Percentiles rank a stretch among this genome's conserved stretches.
Conservation (phyloP, 768 basidiomycete genomes). For the Serendipita indica region DNA sequence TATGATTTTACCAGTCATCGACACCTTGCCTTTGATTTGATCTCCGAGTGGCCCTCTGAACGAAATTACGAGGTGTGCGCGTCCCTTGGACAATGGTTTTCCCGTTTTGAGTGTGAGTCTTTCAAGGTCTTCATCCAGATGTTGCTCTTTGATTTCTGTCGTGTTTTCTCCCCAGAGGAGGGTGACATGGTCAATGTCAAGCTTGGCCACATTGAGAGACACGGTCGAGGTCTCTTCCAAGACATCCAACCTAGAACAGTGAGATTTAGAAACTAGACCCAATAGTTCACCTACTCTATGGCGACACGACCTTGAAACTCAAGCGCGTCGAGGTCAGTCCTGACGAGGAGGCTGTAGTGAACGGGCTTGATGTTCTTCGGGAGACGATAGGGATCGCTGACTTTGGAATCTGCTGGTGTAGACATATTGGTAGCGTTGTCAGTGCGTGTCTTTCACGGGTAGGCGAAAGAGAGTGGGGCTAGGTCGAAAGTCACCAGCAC, state of each 20-base stretch:
- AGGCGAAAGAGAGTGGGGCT: too few species aligned
- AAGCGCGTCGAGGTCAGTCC: conserved; percentile 66
- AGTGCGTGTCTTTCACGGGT: too few species aligned
- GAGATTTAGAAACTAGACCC: background rate
- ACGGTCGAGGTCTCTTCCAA: conserved; percentile 42
- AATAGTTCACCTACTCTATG: conserved; percentile 36
- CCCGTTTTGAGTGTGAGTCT: conserved; percentile 46
- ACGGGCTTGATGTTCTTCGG: conserved; percentile 52
- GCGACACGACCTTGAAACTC: conserved; percentile 64
- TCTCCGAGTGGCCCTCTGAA: conserved; percentile 64
- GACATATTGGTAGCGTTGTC: too few species aligned
- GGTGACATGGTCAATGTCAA: conserved; percentile 35
- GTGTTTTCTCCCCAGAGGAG: conserved; percentile 16
- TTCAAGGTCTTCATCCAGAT: conserved; percentile 40
- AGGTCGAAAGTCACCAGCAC: too few species aligned
- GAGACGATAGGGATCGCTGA: conserved; percentile 29
- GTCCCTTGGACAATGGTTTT: conserved; percentile 54
- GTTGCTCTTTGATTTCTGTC: conserved; percentile 30
- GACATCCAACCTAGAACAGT: conserved; percentile 43
- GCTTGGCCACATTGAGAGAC: conserved; percentile 49
- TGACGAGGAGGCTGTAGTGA: conserved; percentile 66
- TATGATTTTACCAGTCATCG: conserved; percentile 10
- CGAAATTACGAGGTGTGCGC: conserved; percentile 48
- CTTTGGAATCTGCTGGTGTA: background rate
- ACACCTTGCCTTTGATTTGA: conserved; percentile 13